Percentiles rank a stretch among this genome's conserved stretches.
phyloP scores from a whole-genome alignment of 805 yeast genomes.

The Myxozyma monticola region DNA sequence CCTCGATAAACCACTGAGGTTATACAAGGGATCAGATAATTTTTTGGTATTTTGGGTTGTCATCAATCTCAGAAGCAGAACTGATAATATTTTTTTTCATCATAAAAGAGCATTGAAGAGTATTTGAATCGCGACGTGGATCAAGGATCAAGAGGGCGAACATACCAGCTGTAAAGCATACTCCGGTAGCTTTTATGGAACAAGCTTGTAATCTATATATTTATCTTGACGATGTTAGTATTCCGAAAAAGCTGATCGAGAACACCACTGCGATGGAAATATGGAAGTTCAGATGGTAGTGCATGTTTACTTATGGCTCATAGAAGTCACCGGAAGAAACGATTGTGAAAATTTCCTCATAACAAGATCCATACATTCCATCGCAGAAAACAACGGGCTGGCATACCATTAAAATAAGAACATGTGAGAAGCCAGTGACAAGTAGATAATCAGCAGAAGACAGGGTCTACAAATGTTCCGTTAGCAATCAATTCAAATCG shows the following conservation, averaged over 20 bases:
- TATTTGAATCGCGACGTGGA: background rate
- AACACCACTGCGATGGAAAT: no score
- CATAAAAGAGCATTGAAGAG: slow-evolving; percentile 41
- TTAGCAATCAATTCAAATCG: background rate
- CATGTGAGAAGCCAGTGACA: background rate
- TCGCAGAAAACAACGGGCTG: background rate
- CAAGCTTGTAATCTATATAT: no score
- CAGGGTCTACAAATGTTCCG: background rate
- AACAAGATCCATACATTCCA: slow-evolving; percentile 1
- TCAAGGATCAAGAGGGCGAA: no score
- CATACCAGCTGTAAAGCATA: no score
- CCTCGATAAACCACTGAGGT: no score
- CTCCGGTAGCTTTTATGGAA: no score
- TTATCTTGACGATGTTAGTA: no score
- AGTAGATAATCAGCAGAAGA: background rate
- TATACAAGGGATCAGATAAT: slow-evolving; percentile 2
- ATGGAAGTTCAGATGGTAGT: slow-evolving; percentile 92
- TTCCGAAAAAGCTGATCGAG: no score
- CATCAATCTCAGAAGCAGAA: slow-evolving; percentile 86
- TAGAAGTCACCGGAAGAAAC: slow-evolving; percentile 43
- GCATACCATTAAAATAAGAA: slow-evolving; percentile 1
- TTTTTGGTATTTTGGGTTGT: slow-evolving; percentile 24
- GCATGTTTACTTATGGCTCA: slow-evolving; percentile 92
- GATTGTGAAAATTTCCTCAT: slow-evolving; percentile 37
- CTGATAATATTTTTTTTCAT: slow-evolving; percentile 69